Evolutionary conservation across 2,329 filamentous ascomycete genomes (phyloP), one percentile per base, ranked within the genome.

Genomic region (Penicillium sp.): DNA sequence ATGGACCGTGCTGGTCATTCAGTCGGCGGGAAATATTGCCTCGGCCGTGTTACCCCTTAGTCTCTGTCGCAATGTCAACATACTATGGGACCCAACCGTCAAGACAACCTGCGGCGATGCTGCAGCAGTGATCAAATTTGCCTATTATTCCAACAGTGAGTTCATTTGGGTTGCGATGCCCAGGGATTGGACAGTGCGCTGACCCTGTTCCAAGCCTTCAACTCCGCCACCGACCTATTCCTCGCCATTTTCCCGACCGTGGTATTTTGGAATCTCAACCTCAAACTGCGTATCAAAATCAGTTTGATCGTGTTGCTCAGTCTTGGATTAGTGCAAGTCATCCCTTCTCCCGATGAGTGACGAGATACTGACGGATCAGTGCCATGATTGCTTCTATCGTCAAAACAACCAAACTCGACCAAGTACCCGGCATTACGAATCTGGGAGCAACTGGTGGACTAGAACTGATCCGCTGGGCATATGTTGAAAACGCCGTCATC

Each of bases 311-410:
- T 51, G 11, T 58, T 70, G 1, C 59, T 70, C 22, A 68, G 64
- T 15, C 40, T 70, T 22, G 68, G 68, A 6, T 54, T 69, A n/a
- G 57, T 70, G 61, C 68, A 59, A 43, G 66, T 59, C 5, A 14
- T 20, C 2, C 15, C 40, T 43, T 4, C 2, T 2, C 7, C 6
- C 2, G 14, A 11, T 9, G 26, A 25, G 6, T 7, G 40, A 20
- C 6, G 3, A 5, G 22, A 45, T 20, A 49, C 45, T 29, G 23
- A 56, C 52, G 31, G 56, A 27, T 12, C 27, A 69, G 67, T 1
- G 68, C 67, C 11, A 69, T 70, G 67, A 25, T 67, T 20, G 67
- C 68, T n/a, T 69, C 67, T 12, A 67, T 70, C 41, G 61, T 70
- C 58, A 70, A 70, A 43, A 67, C 67, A 14, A 69, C 67, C 44